These are phyloP conservation scores for Neonectria hederae DNA, from an alignment of 2,329 filamentous ascomycete genomes.

Conservation along the genomic window DNA sequence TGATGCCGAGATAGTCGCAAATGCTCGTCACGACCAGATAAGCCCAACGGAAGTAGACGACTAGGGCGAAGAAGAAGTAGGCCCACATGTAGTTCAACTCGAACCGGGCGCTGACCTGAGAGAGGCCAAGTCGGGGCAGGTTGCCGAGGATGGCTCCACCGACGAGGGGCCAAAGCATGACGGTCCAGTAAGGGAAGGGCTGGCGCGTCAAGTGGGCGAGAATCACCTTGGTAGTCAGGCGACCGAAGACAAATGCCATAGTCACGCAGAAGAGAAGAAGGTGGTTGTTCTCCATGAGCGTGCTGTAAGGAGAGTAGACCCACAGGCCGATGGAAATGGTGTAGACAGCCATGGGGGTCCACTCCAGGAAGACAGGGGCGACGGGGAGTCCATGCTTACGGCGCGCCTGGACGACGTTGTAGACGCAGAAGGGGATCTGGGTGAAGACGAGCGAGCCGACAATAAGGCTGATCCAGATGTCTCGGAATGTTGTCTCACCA, in stretches of 20 bases:
- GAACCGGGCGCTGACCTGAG: slow-evolving; percentile 68
- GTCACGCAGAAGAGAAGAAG: slow-evolving; percentile 92
- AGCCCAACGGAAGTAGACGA: slow-evolving; percentile 95
- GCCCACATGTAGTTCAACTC: slow-evolving; percentile 85
- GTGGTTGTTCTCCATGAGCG: slow-evolving; percentile 82
- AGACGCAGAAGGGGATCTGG: slow-evolving; percentile 89
- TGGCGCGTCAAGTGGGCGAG: slow-evolving; percentile 92
- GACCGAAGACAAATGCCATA: slow-evolving; percentile 96
- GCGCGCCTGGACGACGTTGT: slow-evolving; percentile 84
- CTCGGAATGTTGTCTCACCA: slow-evolving; percentile 78
- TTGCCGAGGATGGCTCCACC: slow-evolving; percentile 86
- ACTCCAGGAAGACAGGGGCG: slow-evolving; percentile 87
- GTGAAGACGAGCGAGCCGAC: slow-evolving; percentile 70
- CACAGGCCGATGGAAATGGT: slow-evolving; percentile 79
- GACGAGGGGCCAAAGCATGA: slow-evolving; percentile 87
- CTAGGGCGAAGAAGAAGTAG: slow-evolving; percentile 83
- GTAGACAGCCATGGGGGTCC: slow-evolving; percentile 90
- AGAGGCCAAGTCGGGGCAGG: slow-evolving; percentile 78
- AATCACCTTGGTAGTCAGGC: slow-evolving; percentile 99
- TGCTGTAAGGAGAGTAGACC: slow-evolving; percentile 90
- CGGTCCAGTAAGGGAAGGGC: slow-evolving; percentile 96
- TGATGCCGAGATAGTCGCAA: slow-evolving; percentile 91
- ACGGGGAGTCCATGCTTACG: slow-evolving; percentile 77
- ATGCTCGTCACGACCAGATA: slow-evolving; percentile 90
- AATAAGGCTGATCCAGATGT: slow-evolving; percentile 85